Evolutionary conservation across 768 basidiomycete species (phyloP).

Genomic region (Stropharia rugosoannulata): DNA sequence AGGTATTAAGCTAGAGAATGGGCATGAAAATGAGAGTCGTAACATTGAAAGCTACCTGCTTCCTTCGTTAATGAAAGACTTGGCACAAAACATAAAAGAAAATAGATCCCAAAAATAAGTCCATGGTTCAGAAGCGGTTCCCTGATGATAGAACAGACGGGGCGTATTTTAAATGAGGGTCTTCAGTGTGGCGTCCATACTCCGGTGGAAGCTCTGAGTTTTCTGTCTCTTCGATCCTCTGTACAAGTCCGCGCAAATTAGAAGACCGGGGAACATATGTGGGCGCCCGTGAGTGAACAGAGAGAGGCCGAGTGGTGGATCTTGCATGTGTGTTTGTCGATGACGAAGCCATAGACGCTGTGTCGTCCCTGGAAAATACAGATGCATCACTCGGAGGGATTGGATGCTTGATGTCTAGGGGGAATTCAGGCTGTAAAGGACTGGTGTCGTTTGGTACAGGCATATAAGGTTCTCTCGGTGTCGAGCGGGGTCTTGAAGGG

Average conservation of each 20-base stretch:
- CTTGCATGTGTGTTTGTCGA: conserved; percentile 6
- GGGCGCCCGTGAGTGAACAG: conserved; percentile 17
- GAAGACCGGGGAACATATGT: conserved; percentile 18
- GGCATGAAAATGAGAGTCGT: no score
- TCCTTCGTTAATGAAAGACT: not conserved
- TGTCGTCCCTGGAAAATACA: not conserved
- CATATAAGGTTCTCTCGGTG: not conserved
- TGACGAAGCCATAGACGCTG: conserved; percentile 9
- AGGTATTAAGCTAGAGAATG: no score
- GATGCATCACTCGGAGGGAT: not conserved
- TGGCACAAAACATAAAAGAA: not conserved
- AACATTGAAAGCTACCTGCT: no score
- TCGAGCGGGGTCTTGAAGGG: not conserved
- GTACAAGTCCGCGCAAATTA: conserved; percentile 10
- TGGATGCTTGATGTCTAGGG: conserved; percentile 2
- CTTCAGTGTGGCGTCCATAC: conserved; percentile 19
- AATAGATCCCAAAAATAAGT: not conserved
- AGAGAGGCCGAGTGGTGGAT: conserved; percentile 7
- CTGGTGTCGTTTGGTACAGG: not conserved
- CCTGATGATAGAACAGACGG: conserved; percentile 22
- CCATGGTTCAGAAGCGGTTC: conserved; percentile 12
- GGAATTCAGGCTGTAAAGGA: not conserved
- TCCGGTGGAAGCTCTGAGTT: conserved; percentile 17
- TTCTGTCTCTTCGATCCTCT: conserved; percentile 3
- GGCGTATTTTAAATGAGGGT: conserved; percentile 20